Evolutionary conservation across 441 rosid species (phyloP).

Genomic region (Croton setiger): DNA sequence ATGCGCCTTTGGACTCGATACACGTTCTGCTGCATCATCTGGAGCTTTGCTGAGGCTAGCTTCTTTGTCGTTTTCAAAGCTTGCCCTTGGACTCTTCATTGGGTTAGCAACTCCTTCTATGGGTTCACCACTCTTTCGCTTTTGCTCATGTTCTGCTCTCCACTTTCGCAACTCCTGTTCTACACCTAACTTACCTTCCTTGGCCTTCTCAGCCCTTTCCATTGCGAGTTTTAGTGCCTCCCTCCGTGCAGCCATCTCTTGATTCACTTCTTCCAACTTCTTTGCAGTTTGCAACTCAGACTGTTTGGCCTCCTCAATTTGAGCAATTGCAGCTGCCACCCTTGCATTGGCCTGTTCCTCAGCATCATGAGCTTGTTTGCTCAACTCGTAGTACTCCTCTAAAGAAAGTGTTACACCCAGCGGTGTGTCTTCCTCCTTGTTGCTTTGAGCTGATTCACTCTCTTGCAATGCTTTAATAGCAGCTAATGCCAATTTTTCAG

Average conservation of each 20-base stretch:
- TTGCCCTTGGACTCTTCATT: slow-evolving; percentile 31
- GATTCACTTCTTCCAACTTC: slow-evolving; percentile 62
- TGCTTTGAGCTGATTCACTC: slow-evolving; percentile 58
- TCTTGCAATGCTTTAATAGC: slow-evolving; percentile 83
- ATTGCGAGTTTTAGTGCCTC: slow-evolving; percentile 58
- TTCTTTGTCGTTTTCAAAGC: slow-evolving; percentile 46
- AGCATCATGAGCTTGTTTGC: slow-evolving; percentile 79
- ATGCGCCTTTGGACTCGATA: slow-evolving; percentile 34
- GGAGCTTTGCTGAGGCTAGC: slow-evolving; percentile 21
- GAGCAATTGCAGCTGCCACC: slow-evolving; percentile 70
- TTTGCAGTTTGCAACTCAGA: slow-evolving; percentile 52
- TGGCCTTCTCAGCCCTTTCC: slow-evolving; percentile 83
- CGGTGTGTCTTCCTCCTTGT: slow-evolving; percentile 34
- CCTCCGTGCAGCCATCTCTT: slow-evolving; percentile 63
- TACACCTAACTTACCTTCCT: slow-evolving; percentile 75
- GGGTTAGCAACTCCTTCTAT: slow-evolving; percentile 34
- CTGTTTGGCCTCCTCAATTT: slow-evolving; percentile 74
- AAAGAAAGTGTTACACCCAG: slow-evolving; percentile 65
- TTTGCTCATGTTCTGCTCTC: slow-evolving; percentile 85
- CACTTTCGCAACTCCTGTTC: slow-evolving; percentile 89
- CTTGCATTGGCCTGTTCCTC: slow-evolving; percentile 70
- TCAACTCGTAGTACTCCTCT: slow-evolving; percentile 85
- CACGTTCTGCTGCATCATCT: slow-evolving; percentile 22
- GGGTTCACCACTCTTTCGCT: slow-evolving; percentile 51
- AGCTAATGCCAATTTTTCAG: slow-evolving; percentile 76